These are phyloP conservation scores for Boletus vinaceobasis DNA, from an alignment of 768 basidiomycete species.

Conservation along the genomic window DNA sequence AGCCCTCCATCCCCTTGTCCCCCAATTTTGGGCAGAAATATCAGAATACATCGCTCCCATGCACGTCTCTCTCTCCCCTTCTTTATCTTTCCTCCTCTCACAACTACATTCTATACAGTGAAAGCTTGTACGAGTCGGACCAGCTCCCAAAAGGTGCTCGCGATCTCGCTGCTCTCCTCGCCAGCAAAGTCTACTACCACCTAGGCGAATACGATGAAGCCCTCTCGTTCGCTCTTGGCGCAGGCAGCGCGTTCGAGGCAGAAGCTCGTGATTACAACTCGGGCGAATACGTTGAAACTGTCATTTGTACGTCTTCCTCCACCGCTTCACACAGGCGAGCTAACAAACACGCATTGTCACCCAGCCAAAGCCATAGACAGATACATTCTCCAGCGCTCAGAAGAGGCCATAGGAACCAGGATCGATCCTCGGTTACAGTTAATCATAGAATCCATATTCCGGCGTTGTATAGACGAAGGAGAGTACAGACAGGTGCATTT, in stretches of 20 bases:
- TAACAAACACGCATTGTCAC: background rate
- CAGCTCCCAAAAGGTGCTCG: constrained; percentile 71
- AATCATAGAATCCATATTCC: constrained; percentile 89
- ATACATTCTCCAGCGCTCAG: constrained; percentile 70
- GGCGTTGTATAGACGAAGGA: constrained; percentile 79
- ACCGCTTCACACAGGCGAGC: background rate
- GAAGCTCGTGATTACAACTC: constrained; percentile 61
- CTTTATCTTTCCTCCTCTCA: constrained; percentile 7
- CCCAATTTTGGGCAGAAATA: constrained; percentile 98
- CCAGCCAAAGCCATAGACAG: constrained; percentile 94
- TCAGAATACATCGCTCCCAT: constrained; percentile 90
- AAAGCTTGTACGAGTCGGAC: constrained; percentile 83
- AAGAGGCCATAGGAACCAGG: constrained; percentile 52
- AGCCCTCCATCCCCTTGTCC: constrained; percentile 76
- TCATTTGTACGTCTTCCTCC: constrained; percentile 71
- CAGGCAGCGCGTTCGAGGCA: constrained; percentile 80
- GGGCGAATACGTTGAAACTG: constrained; percentile 91
- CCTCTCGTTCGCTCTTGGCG: constrained; percentile 89
- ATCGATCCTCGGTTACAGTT: constrained; percentile 76
- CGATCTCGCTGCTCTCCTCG: constrained; percentile 82
- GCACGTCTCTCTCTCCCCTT: constrained; percentile 45
- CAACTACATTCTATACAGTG: constrained; percentile 47
- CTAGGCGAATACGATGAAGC: constrained; percentile 95
- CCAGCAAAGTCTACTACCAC: constrained; percentile 99
- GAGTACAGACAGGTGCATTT: constrained; percentile 81